phyloP scores from a whole-genome alignment of 768 basidiomycete species.

The Cystobasidium onofrii region DNA sequence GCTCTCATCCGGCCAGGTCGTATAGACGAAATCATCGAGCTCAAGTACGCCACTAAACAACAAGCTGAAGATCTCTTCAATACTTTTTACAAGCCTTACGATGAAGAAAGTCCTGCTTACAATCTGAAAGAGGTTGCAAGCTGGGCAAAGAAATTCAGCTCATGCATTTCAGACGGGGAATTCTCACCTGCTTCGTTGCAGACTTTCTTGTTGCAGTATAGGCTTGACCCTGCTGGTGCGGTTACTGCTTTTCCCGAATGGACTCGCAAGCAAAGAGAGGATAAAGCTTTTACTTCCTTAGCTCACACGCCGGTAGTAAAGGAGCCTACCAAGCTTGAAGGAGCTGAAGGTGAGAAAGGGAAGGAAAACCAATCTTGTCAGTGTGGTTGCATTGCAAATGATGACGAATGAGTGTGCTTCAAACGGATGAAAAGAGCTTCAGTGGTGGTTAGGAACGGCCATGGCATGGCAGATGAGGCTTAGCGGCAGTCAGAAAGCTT shows the following conservation, averaged over 20 bases:
- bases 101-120: neutral
- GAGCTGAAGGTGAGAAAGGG: too few species aligned
- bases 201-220: neutral
- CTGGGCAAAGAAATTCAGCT: neutral
- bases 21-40: neutral
- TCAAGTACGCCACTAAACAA: neutral
- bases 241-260: neutral
- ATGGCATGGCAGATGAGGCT: too few species aligned
- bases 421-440: too few species aligned
- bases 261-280: neutral
- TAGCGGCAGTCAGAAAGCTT: too few species aligned
- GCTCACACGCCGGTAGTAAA: neutral
- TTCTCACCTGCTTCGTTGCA: neutral
- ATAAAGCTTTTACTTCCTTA: neutral
- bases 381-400: too few species aligned
- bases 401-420: too few species aligned
- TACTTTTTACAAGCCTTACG: slow-evolving; percentile 4
- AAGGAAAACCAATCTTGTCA: too few species aligned
- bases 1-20: neutral
- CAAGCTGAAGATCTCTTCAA: slow-evolving; percentile 4
- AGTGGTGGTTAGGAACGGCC: too few species aligned
- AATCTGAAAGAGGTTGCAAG: neutral
- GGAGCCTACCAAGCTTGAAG: neutral
- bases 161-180: neutral
- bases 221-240: neutral